Conservation (phyloP, 2,329 filamentous ascomycete species). For the Colletotrichum higginsianum region DNA sequence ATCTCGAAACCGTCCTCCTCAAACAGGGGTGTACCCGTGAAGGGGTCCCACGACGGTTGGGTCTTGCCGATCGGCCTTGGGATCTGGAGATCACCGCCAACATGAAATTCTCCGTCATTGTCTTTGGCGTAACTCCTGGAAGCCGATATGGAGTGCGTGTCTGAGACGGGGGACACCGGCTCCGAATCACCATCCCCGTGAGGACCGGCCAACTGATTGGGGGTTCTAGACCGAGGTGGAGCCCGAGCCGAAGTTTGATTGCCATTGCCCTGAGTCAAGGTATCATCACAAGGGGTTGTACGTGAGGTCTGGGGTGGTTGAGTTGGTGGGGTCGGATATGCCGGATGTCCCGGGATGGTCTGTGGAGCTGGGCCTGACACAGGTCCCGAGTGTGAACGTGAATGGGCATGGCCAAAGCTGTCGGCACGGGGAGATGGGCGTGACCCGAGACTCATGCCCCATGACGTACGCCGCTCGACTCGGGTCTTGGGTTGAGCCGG, state of each 20-base stretch:
- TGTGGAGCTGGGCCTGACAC: conserved; percentile 28
- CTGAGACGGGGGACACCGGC: conserved; percentile 53
- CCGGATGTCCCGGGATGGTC: conserved; percentile 37
- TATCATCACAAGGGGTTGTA: conserved; percentile 44
- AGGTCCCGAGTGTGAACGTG: conserved; percentile 33
- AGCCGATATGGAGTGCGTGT: conserved; percentile 45
- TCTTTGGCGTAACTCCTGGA: conserved; percentile 18
- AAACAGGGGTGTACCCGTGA: conserved; percentile 53
- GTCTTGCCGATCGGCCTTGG: conserved; percentile 53
- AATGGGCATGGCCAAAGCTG: conserved; percentile 32
- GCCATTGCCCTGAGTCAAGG: conserved; percentile 42
- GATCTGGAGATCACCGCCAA: conserved; percentile 42
- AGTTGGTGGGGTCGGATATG: conserved; percentile 38
- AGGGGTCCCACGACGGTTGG: conserved; percentile 54
- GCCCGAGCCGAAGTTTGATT: conserved; percentile 42
- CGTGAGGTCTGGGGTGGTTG: conserved; percentile 44
- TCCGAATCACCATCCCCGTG: conserved; percentile 46
- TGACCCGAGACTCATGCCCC: conserved; percentile 57
- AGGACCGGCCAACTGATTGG: conserved; percentile 43
- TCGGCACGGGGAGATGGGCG: conserved; percentile 50
- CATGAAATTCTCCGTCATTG: conserved; percentile 37
- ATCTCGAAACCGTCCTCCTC: conserved; percentile 55
- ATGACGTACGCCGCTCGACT: conserved; percentile 60
- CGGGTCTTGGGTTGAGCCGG: conserved; percentile 55
- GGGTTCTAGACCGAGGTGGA: conserved; percentile 40